phyloP scores from a whole-genome alignment of 2,329 filamentous ascomycete genomes.

The Bipolaris cookei region DNA sequence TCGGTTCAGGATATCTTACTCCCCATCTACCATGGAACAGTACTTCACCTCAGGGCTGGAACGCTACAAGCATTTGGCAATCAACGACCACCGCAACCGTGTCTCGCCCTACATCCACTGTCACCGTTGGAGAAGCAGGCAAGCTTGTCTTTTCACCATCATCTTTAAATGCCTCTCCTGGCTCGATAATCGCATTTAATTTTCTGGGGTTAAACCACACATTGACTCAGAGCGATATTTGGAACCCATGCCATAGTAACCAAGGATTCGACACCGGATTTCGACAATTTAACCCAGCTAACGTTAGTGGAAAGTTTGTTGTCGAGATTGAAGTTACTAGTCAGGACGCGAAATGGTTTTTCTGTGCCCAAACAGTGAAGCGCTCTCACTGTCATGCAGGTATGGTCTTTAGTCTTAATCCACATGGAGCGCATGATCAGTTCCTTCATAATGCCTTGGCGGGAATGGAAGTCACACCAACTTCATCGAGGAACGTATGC shows the following conservation, averaged over 20 bases:
- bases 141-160: constrained; percentile 14
- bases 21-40: too few relatives aligned
- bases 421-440: constrained; percentile 6
- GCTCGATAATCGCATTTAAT: constrained; percentile 18
- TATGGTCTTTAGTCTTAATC: constrained; percentile 22
- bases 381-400: constrained; percentile 17
- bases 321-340: constrained; percentile 14
- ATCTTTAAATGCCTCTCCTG: constrained; percentile 12
- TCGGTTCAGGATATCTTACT: too few relatives aligned
- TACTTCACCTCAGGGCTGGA: too few relatives aligned
- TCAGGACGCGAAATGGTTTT: constrained; percentile 21
- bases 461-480: neutral
- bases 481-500: neutral
- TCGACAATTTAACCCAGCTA: constrained; percentile 9
- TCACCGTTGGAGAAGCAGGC: constrained; percentile 17
- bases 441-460: constrained; percentile 17
- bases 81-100: too few relatives aligned
- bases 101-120: constrained; percentile 11
- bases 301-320: constrained; percentile 14
- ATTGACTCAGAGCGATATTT: constrained; percentile 16
- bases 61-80: too few relatives aligned
- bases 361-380: constrained; percentile 13
- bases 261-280: constrained; percentile 3
- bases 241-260: constrained; percentile 8
- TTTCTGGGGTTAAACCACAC: constrained; percentile 22